Base-by-base conservation (phyloP, 1,284 basidiomycete species). In the Sanguinoderma infundibulare region DNA sequence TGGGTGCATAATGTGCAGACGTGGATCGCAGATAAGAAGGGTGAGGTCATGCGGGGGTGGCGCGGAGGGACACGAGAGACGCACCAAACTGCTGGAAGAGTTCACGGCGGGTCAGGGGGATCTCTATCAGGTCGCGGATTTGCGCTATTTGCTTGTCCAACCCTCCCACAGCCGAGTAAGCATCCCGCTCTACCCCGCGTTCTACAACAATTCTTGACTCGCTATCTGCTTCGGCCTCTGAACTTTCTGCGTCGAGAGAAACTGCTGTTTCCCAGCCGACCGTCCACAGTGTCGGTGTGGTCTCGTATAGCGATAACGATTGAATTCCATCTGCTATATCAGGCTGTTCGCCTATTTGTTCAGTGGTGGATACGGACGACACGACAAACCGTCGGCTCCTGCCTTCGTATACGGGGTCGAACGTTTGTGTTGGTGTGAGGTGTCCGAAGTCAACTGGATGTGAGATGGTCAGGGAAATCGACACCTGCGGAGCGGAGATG, bases 41-140 rank as follows among this genome's bases (percentile, higher is more conserved):
- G 55, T 62, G 46, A 62, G 58, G 56, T 60, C 57, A 62, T 34
- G 57, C 54, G 53, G 14, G n/a, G 22, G n/a, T 17, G 42, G 39
- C n/a, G 9, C 30, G 26, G 30, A 15, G 35, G 39, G 22, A 26
- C 42, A 26, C 28, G 30, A 50, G 46, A 26, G 32, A 70, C 77
- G 61, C 62, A 92, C 95, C 94, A 72, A 98, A 97, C 69, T 92
- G 87, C 0, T 82, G 83, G 77, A 97, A 99, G 15, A 98, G 83
- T 57, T 96, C 92, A 5, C 98, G 98, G 36, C 90, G 88, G 22
- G 86, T 91, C 51, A 99, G 81, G 1, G 98, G 98, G 57, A 99
- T 90, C 71, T 99, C 97, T 40, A 99, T 86, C n/a, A 99, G 85
- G 69, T 96, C 91, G 39, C 92, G 87, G 64, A 99, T 94, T 74